Evolutionary conservation across 2,329 filamentous ascomycete species (phyloP).

Genomic region (Fusarium coffeatum): DNA sequence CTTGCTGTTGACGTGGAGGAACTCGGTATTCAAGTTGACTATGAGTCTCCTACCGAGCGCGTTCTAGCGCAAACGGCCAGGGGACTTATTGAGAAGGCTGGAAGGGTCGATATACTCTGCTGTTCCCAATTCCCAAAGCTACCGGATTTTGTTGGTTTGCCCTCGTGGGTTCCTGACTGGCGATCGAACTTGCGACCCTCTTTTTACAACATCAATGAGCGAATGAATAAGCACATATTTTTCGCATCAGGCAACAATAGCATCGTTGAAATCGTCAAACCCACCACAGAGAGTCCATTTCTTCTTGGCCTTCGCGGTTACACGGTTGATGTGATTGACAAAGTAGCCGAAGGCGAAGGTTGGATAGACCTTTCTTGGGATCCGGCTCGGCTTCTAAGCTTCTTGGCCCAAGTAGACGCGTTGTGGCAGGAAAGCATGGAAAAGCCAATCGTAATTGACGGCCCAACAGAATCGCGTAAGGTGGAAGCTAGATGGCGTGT

Average conservation of each 20-base stretch:
- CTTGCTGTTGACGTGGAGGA: neutral
- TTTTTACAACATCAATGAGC: neutral
- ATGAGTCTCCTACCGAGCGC: neutral
- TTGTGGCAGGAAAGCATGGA: neutral
- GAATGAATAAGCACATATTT: fast-evolving
- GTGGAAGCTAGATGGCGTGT: neutral
- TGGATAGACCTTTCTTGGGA: neutral
- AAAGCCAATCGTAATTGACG: fast-evolving
- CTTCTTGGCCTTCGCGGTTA: neutral
- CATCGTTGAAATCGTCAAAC: fast-evolving
- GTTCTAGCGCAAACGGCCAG: neutral
- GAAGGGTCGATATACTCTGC: fast-evolving
- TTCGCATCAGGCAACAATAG: fast-evolving
- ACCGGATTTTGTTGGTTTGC: fast-evolving
- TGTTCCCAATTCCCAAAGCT: neutral
- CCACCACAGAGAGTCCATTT: fast-evolving
- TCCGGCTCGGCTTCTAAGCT: neutral
- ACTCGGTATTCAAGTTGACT: neutral
- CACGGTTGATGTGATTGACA: neutral
- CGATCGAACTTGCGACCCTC: neutral
- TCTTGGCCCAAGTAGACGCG: neutral
- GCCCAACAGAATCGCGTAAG: fast-evolving
- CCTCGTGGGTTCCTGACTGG: constrained; percentile 10
- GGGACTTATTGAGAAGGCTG: neutral
- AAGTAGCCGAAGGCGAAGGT: neutral